Base-by-base conservation (phyloP, 2,329 filamentous ascomycete genomes). In the Paradendryphiella salina region DNA sequence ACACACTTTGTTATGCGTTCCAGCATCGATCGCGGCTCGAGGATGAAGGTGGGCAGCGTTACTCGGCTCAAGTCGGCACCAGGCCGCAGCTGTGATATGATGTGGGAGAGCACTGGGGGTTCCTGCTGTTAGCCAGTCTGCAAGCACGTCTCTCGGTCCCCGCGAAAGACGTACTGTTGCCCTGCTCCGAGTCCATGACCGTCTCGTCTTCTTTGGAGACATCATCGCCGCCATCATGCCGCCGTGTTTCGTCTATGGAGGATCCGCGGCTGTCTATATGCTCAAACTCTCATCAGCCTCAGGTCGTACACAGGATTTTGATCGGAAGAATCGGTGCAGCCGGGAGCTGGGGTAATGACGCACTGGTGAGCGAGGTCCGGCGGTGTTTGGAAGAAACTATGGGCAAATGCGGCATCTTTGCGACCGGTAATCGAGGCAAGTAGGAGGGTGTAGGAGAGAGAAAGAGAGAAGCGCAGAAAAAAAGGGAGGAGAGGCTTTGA, bases 1-100 rank as follows among this genome's bases (percentile, higher is more conserved):
- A 78, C 85, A 61, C 79, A 96, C 92, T 99, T 99, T 68, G 94
- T 99, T 73, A 99, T 99, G 65, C 94, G 85, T 77, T 99, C 94
- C 65, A 99, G 79, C 94, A 99, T 99, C 65, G 92, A 96, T 69
- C 92, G 86, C 18, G 94, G 94, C 75, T 99, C 94, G 64, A 99
- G 85, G 67, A 99, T 99, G 73, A 99, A 99, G 39, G 94, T 99
- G 33, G 94, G 94, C 49, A 99, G 80, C 29, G 94, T 93, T 56
- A 99, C 92, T 64, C 93, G 85, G 75, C 91, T 96, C 64, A 99
- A 80, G 73, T 99, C 94, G 66, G 94, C 94, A 60, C 94, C 94
- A 10, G 94, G 94, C 57, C 94, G 88, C 57, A 99, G 82, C 77
- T 99, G 94, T 44, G 92, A 96, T 70, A 99, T 97, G 76, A 99